These are phyloP conservation scores for Barnettozyma siamensis DNA, from an alignment of 805 yeast species.

Conservation along the genomic window DNA sequence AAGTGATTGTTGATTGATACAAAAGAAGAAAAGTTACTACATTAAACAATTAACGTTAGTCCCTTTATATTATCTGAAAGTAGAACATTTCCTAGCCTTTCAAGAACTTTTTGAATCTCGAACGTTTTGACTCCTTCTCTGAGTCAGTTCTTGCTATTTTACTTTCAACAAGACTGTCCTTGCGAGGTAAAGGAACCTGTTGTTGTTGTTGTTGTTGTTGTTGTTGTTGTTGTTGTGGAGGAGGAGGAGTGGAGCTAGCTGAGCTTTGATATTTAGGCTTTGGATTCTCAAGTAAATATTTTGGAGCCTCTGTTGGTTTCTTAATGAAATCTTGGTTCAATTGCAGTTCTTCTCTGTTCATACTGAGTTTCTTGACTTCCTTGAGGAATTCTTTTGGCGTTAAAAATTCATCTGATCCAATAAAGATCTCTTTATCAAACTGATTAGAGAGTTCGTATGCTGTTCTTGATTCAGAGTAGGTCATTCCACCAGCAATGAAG, in stretches of 20 bases:
- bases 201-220: conserved; percentile 7
- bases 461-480: conserved; percentile 74
- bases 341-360: conserved; percentile 36
- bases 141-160: conserved; percentile 5
- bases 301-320: conserved; percentile 37
- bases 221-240: conserved; percentile 8
- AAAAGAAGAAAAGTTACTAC: not conserved
- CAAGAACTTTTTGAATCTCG: conserved; percentile 42
- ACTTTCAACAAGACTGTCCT: not conserved
- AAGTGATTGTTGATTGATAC: not conserved
- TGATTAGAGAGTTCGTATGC: conserved; percentile 61
- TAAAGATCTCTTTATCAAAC: conserved; percentile 64
- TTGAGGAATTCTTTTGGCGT: conserved; percentile 42
- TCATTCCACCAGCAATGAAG: conserved; percentile 85
- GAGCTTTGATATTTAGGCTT: conserved; percentile 8
- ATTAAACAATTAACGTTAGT: too few relatives aligned
- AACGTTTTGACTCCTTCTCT: conserved; percentile 39
- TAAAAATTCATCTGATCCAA: conserved; percentile 76
- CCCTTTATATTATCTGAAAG: too few relatives aligned
- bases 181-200: not conserved
- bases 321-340: conserved; percentile 32
- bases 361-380: conserved; percentile 32
- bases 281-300: conserved; percentile 4
- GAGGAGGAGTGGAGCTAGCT: conserved; percentile 1
- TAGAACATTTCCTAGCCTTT: too few relatives aligned